phyloP scores from a whole-genome alignment of 768 basidiomycete species.

The Tulasnella sp. region DNA sequence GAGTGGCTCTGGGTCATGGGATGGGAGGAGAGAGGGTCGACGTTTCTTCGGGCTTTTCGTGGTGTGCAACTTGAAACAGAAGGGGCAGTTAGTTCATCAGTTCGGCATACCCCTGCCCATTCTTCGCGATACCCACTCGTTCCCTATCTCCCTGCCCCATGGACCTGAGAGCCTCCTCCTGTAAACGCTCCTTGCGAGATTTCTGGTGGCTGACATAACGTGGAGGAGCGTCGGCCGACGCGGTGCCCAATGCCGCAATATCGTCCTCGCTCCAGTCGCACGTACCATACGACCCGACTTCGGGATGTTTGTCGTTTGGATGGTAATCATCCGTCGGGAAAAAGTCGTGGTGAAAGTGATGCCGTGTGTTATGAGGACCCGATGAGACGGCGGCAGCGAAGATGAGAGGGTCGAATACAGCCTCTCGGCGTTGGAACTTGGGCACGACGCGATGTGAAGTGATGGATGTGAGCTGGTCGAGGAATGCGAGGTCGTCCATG shows the following conservation, averaged over 20 bases:
- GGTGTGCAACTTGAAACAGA: too few species aligned
- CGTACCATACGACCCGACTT: slow-evolving; percentile 46
- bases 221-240: slow-evolving; percentile 21
- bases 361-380: slow-evolving; percentile 67
- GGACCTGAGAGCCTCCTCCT: slow-evolving; percentile 19
- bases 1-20: background rate
- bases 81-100: too few species aligned
- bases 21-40: slow-evolving; percentile 12
- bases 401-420: slow-evolving; percentile 65
- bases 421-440: slow-evolving; percentile 49
- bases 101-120: too few species aligned
- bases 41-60: slow-evolving; percentile 3
- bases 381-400: slow-evolving; percentile 67
- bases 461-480: slow-evolving; percentile 54
- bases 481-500: slow-evolving; percentile 46
- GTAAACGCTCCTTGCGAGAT: slow-evolving; percentile 52
- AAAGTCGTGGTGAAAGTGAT: slow-evolving; percentile 77
- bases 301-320: slow-evolving; percentile 41
- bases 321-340: slow-evolving; percentile 48
- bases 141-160: too few species aligned
- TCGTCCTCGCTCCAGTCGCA: slow-evolving; percentile 30
- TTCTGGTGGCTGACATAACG: slow-evolving; percentile 66
- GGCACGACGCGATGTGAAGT: slow-evolving; percentile 31
- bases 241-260: background rate
- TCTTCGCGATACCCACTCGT: too few species aligned